phyloP scores from a whole-genome alignment of 345 rosid genomes.

The Erucastrum elatum region DNA sequence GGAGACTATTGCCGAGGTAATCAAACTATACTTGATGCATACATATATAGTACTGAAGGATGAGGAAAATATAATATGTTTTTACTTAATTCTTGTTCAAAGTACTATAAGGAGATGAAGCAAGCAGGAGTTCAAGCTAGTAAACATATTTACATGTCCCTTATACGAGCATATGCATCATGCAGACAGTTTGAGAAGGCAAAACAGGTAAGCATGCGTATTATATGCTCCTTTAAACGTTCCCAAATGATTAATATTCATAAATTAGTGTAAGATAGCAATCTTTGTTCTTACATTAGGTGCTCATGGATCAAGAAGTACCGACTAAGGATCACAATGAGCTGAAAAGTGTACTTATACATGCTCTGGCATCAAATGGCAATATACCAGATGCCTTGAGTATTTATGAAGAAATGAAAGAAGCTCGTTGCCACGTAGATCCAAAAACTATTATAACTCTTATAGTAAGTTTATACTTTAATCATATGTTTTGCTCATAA shows the following conservation, averaged over 20 bases:
- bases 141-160: slow-evolving; percentile 64
- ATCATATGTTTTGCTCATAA: not conserved
- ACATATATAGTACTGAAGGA: slow-evolving; percentile 6
- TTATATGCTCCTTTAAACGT: not conserved
- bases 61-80: slow-evolving; percentile 14
- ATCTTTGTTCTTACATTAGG: slow-evolving; percentile 47
- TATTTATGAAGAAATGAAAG: slow-evolving; percentile 66
- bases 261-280: slow-evolving; percentile 17
- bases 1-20: slow-evolving; percentile 71
- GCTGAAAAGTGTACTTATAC: slow-evolving; percentile 65
- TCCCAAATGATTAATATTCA: not conserved
- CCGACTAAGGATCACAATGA: slow-evolving; percentile 49
- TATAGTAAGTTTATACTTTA: slow-evolving; percentile 57
- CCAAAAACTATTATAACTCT: slow-evolving; percentile 64
- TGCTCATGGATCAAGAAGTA: slow-evolving; percentile 45
- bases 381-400: slow-evolving; percentile 61
- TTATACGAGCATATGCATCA: slow-evolving; percentile 67
- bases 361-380: slow-evolving; percentile 72
- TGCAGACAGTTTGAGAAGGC: slow-evolving; percentile 80
- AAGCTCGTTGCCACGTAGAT: slow-evolving; percentile 48
- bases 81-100: slow-evolving; percentile 14
- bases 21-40: slow-evolving; percentile 43
- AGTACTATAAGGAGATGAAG: slow-evolving; percentile 63
- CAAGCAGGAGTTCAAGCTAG: slow-evolving; percentile 44
- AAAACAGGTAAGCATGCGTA: slow-evolving; percentile 56